Percentiles rank a stretch among this genome's conserved stretches.
Conservation (phyloP, 192 early-diverging fungal species). For the Phycomyces nitens region DNA sequence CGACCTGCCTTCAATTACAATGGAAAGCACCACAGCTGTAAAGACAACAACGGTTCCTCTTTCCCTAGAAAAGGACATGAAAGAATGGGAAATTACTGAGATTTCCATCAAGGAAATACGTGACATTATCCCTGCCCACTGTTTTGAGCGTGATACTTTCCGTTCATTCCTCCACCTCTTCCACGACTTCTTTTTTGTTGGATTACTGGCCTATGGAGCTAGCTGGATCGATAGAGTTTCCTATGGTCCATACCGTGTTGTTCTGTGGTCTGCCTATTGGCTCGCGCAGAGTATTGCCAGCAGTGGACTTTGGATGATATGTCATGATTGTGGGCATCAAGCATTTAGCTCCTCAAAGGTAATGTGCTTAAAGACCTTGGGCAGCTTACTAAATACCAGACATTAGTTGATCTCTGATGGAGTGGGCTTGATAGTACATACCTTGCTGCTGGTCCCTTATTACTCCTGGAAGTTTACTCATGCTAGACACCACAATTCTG, state of each 20-base stretch:
- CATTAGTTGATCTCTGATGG: slow-evolving; percentile 67
- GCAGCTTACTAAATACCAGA: neutral
- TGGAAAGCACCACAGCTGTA: too few relatives aligned
- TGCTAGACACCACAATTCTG: slow-evolving; percentile 88
- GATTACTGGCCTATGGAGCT: slow-evolving; percentile 63
- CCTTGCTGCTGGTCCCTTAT: slow-evolving; percentile 83
- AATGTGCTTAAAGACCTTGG: neutral
- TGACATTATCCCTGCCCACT: slow-evolving; percentile 86
- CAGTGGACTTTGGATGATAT: slow-evolving; percentile 87
- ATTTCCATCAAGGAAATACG: slow-evolving; percentile 90
- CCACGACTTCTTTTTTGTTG: slow-evolving; percentile 72
- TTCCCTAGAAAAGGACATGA: too few relatives aligned
- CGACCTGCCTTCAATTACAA: too few relatives aligned
- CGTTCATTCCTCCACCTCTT: slow-evolving; percentile 73
- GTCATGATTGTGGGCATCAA: slow-evolving; percentile 91
- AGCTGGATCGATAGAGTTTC: slow-evolving; percentile 57
- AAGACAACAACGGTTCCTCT: too few relatives aligned
- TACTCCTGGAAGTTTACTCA: slow-evolving; percentile 91
- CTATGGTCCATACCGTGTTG: slow-evolving; percentile 35
- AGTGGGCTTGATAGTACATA: slow-evolving; percentile 86
- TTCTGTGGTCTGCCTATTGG: slow-evolving; percentile 84
- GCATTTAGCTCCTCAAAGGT: slow-evolving; percentile 75
- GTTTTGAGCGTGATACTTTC: slow-evolving; percentile 80
- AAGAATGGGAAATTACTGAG: slow-evolving; percentile 50
- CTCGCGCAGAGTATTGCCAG: slow-evolving; percentile 75